Conservation (phyloP, 345 rosid genomes). For the Zanthoxylum bungeanum region DNA sequence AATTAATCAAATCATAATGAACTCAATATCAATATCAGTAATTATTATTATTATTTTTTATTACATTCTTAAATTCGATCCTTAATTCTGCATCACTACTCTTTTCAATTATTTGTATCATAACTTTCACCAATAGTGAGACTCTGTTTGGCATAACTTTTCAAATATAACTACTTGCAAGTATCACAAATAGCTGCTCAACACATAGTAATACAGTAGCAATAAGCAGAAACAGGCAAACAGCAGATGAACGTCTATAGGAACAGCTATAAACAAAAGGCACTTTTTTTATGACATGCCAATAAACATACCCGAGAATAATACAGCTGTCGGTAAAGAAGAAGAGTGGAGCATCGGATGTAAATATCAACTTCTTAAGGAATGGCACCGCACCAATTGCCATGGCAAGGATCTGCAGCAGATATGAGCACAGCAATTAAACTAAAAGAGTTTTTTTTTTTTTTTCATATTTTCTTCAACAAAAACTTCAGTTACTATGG, state of each 20-base stretch:
- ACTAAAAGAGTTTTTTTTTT: no score
- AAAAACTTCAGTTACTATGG: not conserved
- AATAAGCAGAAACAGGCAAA: not conserved
- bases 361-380: slow-evolving; percentile 75
- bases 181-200: not conserved
- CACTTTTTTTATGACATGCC: not conserved
- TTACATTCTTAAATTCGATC: not conserved
- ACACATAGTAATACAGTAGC: not conserved
- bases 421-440: slow-evolving; percentile 10
- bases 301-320: slow-evolving; percentile 79
- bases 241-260: not conserved
- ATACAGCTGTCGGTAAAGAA: slow-evolving; percentile 97
- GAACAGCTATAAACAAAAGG: slow-evolving; percentile 2
- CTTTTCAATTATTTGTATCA: not conserved
- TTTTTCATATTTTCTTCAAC: not conserved
- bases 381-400: slow-evolving; percentile 70
- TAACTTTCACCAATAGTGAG: not conserved
- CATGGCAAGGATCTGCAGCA: slow-evolving; percentile 83
- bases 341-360: slow-evolving; percentile 83
- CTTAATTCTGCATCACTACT: not conserved
- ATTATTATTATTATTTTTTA: no score
- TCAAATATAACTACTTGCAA: not conserved
- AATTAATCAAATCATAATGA: not conserved
- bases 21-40: not conserved
- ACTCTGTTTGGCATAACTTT: no score